These are phyloP conservation scores for Saccharomyces hybrid DNA, from an alignment of 1,139 yeast genomes.

Conservation along the genomic window DNA sequence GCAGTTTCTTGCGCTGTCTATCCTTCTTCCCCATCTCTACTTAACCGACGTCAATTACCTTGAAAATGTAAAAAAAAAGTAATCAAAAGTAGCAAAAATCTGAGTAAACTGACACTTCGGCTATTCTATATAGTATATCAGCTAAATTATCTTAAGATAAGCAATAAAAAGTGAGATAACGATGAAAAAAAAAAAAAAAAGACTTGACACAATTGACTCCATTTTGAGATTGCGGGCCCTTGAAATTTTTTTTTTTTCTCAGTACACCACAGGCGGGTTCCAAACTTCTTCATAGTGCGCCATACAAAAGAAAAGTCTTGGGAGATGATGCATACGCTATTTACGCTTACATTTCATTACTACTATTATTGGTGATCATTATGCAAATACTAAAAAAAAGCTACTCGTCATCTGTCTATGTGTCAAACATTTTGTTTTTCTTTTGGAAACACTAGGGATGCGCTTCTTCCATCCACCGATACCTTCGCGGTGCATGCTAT, in stretches of 20 bases:
- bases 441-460: neutral
- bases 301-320: neutral
- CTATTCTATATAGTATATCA: neutral
- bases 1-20: slow-evolving; percentile 14
- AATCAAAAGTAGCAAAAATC: neutral
- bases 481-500: neutral
- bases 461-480: neutral
- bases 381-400: neutral
- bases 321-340: neutral
- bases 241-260: neutral
- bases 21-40: slow-evolving; percentile 12
- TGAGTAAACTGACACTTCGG: neutral
- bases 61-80: neutral
- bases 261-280: neutral
- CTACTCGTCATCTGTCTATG: neutral
- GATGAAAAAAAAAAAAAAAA: neutral
- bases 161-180: neutral
- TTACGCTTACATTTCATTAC: neutral
- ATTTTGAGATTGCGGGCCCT: slow-evolving; percentile 1
- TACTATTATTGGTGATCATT: neutral
- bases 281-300: neutral
- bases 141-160: neutral
- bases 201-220: neutral
- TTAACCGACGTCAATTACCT: neutral
- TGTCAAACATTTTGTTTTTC: neutral